Base-by-base conservation (phyloP, 257 asterid species). In the Solanum piurae region DNA sequence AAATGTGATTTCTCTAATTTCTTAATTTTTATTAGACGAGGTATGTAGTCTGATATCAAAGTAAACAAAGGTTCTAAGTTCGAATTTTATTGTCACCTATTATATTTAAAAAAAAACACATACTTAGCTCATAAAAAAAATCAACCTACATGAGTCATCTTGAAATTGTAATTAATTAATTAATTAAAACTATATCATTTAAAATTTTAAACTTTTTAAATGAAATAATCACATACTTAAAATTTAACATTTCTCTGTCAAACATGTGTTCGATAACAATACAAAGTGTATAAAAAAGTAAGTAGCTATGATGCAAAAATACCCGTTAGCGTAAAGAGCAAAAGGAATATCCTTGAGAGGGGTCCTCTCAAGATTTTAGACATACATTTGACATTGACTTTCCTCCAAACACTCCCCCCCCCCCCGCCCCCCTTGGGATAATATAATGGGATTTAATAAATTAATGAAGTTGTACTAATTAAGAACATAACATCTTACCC, bases 361-460 rank as follows among this genome's bases (percentile, higher is more conserved):
- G 88, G 89, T 89, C 92, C 88, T 83, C 77, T 74, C 83, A 80
- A 34, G 91, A 87, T 90, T 87, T 89, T 36, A 16, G 55, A 87
- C 88, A 74, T 72, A 87, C 88, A 74, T 72, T 75, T 86, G 88
- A 88, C 77, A 86, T 79, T 72, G 92, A 89, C 92, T 49, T 80
- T 76, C 73, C 92, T 89, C 93, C 94, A 89, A 92, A 89, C 93
- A 31, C n/a, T 25, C 74, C 66, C 60, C n/a, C 31, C 66, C 42
- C 36, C 37, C 66, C 49, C 29, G 25, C n/a, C 29, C 27, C 16
- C 1, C 66, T 16, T 9, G 6, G 85, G 85, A 80, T 80, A 46
- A 29, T 46, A 73, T 20, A 73, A 36, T 36, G 85, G 42, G 16
- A 3, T 80, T 27, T 46, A 9, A 73, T 29, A 44, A 36, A 73